A percentile compares a stretch with the other conserved stretches of the same genome.
These are phyloP conservation scores for Eimeria praecox DNA, from an alignment of 169 alveolate genomes.

Conservation along the genomic window DNA sequence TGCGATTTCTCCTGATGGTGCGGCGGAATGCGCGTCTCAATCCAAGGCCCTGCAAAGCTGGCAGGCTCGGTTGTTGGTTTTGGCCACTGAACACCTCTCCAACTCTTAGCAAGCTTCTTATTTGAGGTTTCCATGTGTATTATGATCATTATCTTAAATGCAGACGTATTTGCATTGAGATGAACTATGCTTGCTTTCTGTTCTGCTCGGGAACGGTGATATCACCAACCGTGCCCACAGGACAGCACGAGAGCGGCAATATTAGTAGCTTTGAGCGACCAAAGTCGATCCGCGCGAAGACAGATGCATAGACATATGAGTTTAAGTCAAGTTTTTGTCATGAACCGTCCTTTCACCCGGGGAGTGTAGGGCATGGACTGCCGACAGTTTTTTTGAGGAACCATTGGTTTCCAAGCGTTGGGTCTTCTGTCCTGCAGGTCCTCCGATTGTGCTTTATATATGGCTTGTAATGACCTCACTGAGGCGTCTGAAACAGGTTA, in stretches of 20 bases:
- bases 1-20: neutral
- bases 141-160: neutral
- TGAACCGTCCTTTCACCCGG: neutral
- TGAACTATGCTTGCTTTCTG: neutral
- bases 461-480: neutral
- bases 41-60: neutral
- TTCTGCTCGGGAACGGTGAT: neutral
- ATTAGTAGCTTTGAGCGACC: neutral
- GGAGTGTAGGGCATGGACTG: neutral
- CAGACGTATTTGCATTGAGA: neutral
- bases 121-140: neutral
- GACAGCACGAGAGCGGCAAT: neutral
- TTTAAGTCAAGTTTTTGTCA: neutral
- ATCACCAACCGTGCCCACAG: neutral
- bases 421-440: neutral
- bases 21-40: constrained; percentile 36
- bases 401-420: neutral
- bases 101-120: neutral
- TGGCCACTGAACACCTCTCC: neutral
- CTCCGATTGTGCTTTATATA: neutral
- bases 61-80: neutral
- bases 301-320: neutral
- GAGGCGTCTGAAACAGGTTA: neutral
- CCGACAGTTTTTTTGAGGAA: neutral
- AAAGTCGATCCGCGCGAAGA: neutral